These are phyloP conservation scores for Fragaria ananassa DNA, from an alignment of 306 rosid species.

Conservation along the genomic window DNA sequence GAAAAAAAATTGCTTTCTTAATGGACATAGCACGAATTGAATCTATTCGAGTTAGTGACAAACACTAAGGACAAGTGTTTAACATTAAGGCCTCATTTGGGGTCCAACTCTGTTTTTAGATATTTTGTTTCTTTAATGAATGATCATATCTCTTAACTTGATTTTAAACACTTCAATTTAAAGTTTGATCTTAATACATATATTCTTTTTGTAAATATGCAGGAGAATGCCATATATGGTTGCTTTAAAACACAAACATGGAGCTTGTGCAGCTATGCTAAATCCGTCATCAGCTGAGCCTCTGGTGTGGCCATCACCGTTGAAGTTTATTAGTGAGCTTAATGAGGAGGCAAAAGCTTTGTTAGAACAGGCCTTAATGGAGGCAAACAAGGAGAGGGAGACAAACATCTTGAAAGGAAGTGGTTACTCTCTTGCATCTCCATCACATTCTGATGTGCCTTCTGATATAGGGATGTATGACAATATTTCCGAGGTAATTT, in stretches of 20 bases:
- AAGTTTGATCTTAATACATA: constrained; percentile 3
- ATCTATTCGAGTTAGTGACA: not conserved
- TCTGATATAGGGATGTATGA: constrained; percentile 54
- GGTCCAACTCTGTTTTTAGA: not conserved
- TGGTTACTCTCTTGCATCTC: constrained; percentile 53
- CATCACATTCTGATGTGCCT: constrained; percentile 54
- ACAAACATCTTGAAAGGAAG: constrained; percentile 71
- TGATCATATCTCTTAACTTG: not conserved
- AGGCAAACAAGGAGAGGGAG: constrained; percentile 86
- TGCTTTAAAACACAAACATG: constrained; percentile 74
- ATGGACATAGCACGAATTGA: not conserved
- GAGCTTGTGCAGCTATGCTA: constrained; percentile 82
- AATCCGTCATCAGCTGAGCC: constrained; percentile 92
- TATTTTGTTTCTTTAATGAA: not conserved
- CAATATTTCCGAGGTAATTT: constrained; percentile 69
- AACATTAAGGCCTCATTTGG: not conserved
- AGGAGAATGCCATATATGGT: constrained; percentile 85
- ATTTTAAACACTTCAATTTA: not conserved
- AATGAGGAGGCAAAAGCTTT: constrained; percentile 75
- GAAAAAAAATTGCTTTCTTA: not conserved
- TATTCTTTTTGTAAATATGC: constrained; percentile 26
- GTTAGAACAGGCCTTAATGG: constrained; percentile 81
- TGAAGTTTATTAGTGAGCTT: constrained; percentile 88
- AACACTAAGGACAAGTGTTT: not conserved
- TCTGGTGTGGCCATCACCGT: constrained; percentile 97